Evolutionary conservation across 768 basidiomycete genomes (phyloP), one percentile per base, ranked within the genome.

Genomic region (Kwoniella heveanensis): DNA sequence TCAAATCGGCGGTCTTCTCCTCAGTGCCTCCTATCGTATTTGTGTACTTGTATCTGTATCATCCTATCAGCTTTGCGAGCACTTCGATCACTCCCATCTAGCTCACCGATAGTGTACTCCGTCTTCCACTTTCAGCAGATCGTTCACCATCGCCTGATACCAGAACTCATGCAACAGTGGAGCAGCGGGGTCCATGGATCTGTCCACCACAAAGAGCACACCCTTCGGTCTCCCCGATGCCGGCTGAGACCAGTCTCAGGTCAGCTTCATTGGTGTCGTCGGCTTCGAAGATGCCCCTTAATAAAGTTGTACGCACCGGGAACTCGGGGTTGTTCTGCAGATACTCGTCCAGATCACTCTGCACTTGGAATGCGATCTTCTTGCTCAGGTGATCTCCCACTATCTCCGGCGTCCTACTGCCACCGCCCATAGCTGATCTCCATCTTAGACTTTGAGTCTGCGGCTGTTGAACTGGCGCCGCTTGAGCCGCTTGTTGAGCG

Each of bases 141-240:
- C 96, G 71, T 93, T 92, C 53, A 89, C 90, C 96, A 99, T 99
- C 0, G 96, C 95, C 80, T 98, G 96, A 79, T 98, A 99, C 22
- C 95, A 98, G 77, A 99, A 99, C 76, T 98, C 96, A 77, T 99
- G 96, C 36, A 96, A 77, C 64, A 97, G 86, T 1, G 96, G 96
- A 1, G 92, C 89, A 25, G 90, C 76, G 71, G 88, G 87, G 80
- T 99, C 96, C 89, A 99, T 92, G 2, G 93, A 86, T n/a, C 96
- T 88, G 80, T 99, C 96, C 4, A 93, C 94, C 64, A 99, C 89
- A 74, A 98, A 85, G 39, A 98, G 82, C 17, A 91, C 90, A 2
- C 86, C 88, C 60, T 89, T 86, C 13, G 89, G 88, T 64, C 92
- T 84, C 1, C 77, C 74, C 7, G 84, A 81, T 7, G 82, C 71